Evolutionary conservation across 306 rosid species (phyloP).

Genomic region (Prunus persica): DNA sequence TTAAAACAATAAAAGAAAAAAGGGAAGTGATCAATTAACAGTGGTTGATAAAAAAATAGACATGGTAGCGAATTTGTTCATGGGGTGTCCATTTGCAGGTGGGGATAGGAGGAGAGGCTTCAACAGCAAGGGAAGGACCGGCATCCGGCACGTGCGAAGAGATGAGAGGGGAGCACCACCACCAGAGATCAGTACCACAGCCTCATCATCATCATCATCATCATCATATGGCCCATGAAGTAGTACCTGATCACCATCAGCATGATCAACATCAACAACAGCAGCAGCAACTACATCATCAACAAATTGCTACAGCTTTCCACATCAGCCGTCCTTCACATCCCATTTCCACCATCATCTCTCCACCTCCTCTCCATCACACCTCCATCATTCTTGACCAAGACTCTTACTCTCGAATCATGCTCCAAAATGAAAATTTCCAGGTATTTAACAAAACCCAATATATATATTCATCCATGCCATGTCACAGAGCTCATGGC

Average conservation of each 20-base stretch:
- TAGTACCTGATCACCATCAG: conserved; percentile 27
- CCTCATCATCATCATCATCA: conserved; percentile 22
- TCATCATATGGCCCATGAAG: conserved; percentile 40
- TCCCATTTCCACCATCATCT: conserved; percentile 67
- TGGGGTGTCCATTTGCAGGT: conserved; percentile 48
- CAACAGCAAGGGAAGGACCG: conserved; percentile 50
- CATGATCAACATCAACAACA: conserved; percentile 31
- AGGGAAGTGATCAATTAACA: neutral
- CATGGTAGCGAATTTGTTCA: conserved; percentile 21
- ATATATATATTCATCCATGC: neutral
- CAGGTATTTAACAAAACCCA: conserved; percentile 49
- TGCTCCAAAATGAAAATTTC: conserved; percentile 73
- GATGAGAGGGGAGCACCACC: conserved; percentile 5
- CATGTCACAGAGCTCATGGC: neutral
- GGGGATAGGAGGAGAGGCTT: conserved; percentile 78
- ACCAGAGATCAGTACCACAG: conserved; percentile 23
- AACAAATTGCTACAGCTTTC: conserved; percentile 49
- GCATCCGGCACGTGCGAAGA: conserved; percentile 55
- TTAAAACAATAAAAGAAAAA: neutral
- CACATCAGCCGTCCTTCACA: conserved; percentile 66
- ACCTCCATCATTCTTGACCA: conserved; percentile 78
- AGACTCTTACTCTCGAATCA: conserved; percentile 58
- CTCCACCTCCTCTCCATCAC: conserved; percentile 77
- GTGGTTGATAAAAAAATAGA: conserved; percentile 24
- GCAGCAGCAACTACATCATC: conserved; percentile 34